These are phyloP conservation scores for Plasmodium falciparum DNA, from an alignment of 169 alveolate species.

Conservation along the genomic window DNA sequence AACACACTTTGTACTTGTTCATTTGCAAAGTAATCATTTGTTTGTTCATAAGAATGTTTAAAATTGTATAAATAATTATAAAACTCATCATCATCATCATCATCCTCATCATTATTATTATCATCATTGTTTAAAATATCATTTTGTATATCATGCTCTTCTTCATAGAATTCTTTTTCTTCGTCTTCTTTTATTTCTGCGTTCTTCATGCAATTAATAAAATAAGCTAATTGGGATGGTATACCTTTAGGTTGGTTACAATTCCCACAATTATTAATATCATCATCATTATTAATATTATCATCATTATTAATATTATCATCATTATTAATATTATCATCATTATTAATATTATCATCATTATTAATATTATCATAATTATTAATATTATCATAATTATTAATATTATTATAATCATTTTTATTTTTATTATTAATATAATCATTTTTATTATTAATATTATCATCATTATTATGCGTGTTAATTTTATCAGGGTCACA, in stretches of 20 bases:
- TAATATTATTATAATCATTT: too few relatives aligned
- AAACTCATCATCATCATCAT: slow-evolving; percentile 25
- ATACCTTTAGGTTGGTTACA: too few relatives aligned
- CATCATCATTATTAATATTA: too few relatives aligned
- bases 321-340: too few relatives aligned
- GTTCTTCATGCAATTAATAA: slow-evolving; percentile 16
- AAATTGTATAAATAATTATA: slow-evolving; percentile 35
- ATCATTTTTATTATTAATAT: too few relatives aligned
- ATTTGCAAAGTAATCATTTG: slow-evolving; percentile 17
- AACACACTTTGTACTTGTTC: slow-evolving; percentile 6
- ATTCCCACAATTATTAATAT: too few relatives aligned
- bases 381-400: too few relatives aligned
- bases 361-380: too few relatives aligned
- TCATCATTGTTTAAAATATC: neutral
- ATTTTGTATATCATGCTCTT: neutral
- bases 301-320: too few relatives aligned
- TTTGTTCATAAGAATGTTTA: neutral
- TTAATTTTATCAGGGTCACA: neutral
- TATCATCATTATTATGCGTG: neutral
- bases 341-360: too few relatives aligned
- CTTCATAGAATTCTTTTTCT: slow-evolving; percentile 17
- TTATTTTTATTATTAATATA: too few relatives aligned
- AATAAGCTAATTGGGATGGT: neutral
- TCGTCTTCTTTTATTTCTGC: slow-evolving; percentile 12
- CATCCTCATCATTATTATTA: neutral